A percentile compares a stretch with the other conserved stretches of the same genome.
These are phyloP conservation scores for Suhomyces taliae DNA, from an alignment of 1,139 yeast genomes.

Conservation along the genomic window DNA sequence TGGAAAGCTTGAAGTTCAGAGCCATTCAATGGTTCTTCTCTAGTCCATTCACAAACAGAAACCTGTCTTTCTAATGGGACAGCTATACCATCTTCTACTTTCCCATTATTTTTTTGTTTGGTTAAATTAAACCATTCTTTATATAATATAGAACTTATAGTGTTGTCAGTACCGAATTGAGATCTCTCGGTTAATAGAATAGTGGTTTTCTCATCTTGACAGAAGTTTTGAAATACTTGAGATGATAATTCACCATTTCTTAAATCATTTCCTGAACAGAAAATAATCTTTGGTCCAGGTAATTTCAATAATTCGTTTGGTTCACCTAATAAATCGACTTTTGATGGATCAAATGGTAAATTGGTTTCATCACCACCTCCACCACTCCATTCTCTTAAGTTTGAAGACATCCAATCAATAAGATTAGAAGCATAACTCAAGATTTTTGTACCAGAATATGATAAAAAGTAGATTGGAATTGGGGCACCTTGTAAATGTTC, in stretches of 20 bases:
- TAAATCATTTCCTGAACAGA: constrained; percentile 74
- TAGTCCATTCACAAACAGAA: constrained; percentile 31
- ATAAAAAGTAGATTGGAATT: constrained; percentile 70
- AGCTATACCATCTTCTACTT: constrained; percentile 56
- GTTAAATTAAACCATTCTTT: constrained; percentile 56
- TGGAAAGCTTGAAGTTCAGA: constrained; percentile 51
- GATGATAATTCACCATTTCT: constrained; percentile 64
- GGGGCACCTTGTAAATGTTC: constrained; percentile 55
- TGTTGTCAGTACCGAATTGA: constrained; percentile 28
- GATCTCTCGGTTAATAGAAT: constrained; percentile 71
- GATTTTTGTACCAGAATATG: constrained; percentile 79
- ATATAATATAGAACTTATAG: constrained; percentile 43
- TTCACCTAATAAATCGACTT: constrained; percentile 56
- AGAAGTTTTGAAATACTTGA: constrained; percentile 55
- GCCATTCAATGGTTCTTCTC: constrained; percentile 53
- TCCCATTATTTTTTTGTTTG: constrained; percentile 36
- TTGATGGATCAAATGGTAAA: constrained; percentile 72
- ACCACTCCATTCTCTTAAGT: constrained; percentile 75
- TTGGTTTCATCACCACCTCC: constrained; percentile 33
- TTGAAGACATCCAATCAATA: constrained; percentile 93
- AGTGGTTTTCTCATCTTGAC: constrained; percentile 66
- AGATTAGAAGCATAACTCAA: constrained; percentile 82
- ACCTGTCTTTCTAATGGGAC: constrained; percentile 49
- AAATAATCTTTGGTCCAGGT: constrained; percentile 76
- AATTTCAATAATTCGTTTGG: constrained; percentile 57